Conservation (phyloP, 139 green algal species). For the Tetradesmus lagerheimii region DNA sequence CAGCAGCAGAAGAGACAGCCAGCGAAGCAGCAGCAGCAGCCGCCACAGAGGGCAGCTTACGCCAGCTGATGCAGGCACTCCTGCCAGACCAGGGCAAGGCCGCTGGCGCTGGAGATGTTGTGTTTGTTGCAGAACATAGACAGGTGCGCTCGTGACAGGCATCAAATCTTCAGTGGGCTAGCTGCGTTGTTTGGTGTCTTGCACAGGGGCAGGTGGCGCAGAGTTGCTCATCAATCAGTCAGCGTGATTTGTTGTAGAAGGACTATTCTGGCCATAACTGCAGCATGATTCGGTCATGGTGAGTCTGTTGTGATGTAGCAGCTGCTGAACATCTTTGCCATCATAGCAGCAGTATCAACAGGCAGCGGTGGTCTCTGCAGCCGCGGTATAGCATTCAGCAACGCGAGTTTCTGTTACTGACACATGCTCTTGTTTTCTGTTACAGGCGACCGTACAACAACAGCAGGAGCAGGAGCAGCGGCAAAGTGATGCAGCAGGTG, state of each 20-base stretch:
- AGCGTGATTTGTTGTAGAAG: too few relatives aligned
- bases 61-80: background rate
- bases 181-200: too few relatives aligned
- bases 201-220: too few relatives aligned
- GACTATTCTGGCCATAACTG: too few relatives aligned
- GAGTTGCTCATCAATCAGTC: too few relatives aligned
- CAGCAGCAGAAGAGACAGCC: background rate
- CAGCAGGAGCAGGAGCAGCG: slow-evolving; percentile 1
- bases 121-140: background rate
- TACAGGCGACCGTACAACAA: background rate
- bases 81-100: background rate
- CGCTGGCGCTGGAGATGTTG: background rate
- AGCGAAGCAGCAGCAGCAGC: background rate
- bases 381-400: too few relatives aligned
- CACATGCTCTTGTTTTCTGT: background rate
- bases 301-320: too few relatives aligned
- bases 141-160: background rate
- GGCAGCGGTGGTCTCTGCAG: too few relatives aligned
- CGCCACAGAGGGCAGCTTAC: slow-evolving; percentile 1
- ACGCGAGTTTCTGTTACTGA: background rate
- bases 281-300: too few relatives aligned
- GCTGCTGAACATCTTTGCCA: too few relatives aligned
- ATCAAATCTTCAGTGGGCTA: too few relatives aligned
- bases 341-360: too few relatives aligned
- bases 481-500: background rate